A percentile compares a stretch with the other conserved stretches of the same genome.
These are phyloP conservation scores for Chernovozyma aurita DNA, from an alignment of 1,139 yeast genomes.

Conservation along the genomic window DNA sequence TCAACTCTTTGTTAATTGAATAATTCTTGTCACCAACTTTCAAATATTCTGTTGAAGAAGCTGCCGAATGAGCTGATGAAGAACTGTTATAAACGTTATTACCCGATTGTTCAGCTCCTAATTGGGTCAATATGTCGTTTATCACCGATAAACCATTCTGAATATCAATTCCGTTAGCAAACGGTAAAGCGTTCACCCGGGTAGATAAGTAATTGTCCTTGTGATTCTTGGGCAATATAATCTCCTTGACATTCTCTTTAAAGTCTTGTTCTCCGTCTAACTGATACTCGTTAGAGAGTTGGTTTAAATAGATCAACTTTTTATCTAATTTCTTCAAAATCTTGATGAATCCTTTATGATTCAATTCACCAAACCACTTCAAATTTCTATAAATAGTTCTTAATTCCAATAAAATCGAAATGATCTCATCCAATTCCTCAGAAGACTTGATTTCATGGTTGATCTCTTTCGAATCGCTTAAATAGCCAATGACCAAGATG, in stretches of 20 bases:
- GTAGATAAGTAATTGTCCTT: constrained; percentile 65
- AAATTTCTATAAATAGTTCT: constrained; percentile 76
- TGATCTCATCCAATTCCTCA: constrained; percentile 76
- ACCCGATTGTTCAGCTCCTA: constrained; percentile 16
- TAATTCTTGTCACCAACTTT: constrained; percentile 15
- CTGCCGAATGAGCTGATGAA: background rate
- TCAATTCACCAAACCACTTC: constrained; percentile 91
- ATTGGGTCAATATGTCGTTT: constrained; percentile 46
- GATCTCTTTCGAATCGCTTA: constrained; percentile 17
- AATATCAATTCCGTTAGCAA: constrained; percentile 66
- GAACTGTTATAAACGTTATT: background rate
- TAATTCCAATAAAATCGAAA: constrained; percentile 71
- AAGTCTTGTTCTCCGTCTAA: constrained; percentile 9
- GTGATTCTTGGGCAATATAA: constrained; percentile 50
- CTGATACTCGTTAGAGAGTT: constrained; percentile 12
- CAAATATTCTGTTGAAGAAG: constrained; percentile 9
- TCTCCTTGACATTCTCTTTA: constrained; percentile 1
- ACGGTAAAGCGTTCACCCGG: constrained; percentile 70
- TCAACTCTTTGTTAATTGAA: constrained; percentile 28
- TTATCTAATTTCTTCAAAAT: constrained; percentile 89
- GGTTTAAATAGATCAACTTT: constrained; percentile 42
- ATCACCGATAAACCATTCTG: constrained; percentile 50
- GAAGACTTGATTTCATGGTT: constrained; percentile 32
- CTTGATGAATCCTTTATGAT: constrained; percentile 85
- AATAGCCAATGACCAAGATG: constrained; percentile 27